Conservation (phyloP, 1,139 yeast genomes). For the Geotrichum phurueaensis region DNA sequence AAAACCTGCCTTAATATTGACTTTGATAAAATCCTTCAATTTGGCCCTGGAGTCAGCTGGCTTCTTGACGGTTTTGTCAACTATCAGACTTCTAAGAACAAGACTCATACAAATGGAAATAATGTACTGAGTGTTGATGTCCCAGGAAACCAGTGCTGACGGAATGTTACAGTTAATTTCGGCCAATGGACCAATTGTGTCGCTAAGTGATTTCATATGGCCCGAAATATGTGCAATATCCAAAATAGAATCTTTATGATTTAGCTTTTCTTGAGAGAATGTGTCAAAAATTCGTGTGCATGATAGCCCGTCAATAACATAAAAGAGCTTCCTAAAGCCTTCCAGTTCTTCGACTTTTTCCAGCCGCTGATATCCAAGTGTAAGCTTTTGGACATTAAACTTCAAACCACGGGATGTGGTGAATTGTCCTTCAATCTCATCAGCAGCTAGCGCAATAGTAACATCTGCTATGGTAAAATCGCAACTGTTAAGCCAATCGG, state of each 20-base stretch:
- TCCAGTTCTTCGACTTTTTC: background rate
- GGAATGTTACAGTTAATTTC: conserved; percentile 24
- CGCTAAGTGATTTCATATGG: background rate
- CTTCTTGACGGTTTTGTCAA: background rate
- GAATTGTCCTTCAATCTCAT: conserved; percentile 5
- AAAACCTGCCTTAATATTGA: background rate
- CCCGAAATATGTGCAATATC: background rate
- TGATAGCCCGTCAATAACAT: background rate
- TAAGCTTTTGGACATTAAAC: background rate
- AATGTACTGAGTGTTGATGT: conserved; percentile 31
- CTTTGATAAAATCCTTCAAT: background rate
- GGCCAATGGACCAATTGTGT: background rate
- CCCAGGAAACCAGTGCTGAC: conserved; percentile 28
- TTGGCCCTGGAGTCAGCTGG: background rate
- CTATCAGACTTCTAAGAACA: conserved; percentile 20
- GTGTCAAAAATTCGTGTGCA: background rate
- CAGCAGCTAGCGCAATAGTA: conserved; percentile 28
- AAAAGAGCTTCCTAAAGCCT: background rate
- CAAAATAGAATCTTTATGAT: background rate
- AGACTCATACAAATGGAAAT: conserved; percentile 24
- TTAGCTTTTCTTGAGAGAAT: background rate
- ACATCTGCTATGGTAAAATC: conserved; percentile 29
- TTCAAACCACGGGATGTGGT: conserved; percentile 10
- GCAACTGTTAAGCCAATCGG: conserved; percentile 32
- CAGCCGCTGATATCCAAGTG: background rate